These are phyloP conservation scores for Auriculariales sp. DNA, from an alignment of 768 basidiomycete species.

Conservation along the genomic window DNA sequence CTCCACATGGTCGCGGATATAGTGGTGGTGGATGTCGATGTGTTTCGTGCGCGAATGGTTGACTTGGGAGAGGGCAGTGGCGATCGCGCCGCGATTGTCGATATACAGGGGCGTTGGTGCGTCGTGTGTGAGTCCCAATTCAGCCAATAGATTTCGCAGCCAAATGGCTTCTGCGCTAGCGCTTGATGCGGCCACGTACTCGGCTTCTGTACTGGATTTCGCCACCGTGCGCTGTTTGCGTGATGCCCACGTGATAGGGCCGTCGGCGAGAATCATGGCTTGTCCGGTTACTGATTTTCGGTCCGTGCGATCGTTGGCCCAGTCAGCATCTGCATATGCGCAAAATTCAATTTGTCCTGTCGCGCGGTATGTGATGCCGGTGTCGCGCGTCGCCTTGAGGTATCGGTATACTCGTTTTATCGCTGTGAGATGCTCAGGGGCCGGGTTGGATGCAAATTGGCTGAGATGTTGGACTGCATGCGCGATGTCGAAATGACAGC, in stretches of 20 bases:
- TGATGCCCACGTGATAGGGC: constrained; percentile 10
- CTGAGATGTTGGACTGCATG: constrained; percentile 5
- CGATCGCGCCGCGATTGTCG: constrained; percentile 10
- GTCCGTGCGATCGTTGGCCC: constrained; percentile 9
- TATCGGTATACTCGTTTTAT: constrained; percentile 2
- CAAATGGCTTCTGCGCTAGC: constrained; percentile 5
- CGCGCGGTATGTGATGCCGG: background rate
- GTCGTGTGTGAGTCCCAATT: background rate
- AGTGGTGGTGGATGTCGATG: constrained; percentile 14
- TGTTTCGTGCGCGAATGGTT: constrained; percentile 12
- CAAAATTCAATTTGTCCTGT: background rate
- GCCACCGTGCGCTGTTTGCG: constrained; percentile 10
- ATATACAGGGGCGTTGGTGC: constrained; percentile 1
- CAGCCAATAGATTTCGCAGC: constrained; percentile 2
- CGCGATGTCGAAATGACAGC: constrained; percentile 1
- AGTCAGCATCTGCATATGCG: constrained; percentile 11
- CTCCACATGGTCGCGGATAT: constrained; percentile 8
- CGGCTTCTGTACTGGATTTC: constrained; percentile 12
- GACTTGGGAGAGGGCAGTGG: constrained; percentile 7
- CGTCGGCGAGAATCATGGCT: constrained; percentile 9
- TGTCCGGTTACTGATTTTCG: constrained; percentile 11
- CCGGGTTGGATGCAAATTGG: constrained; percentile 3
- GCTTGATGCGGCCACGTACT: constrained; percentile 11
- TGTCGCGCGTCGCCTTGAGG: background rate
- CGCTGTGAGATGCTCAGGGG: background rate